Evolutionary conservation across 2,329 filamentous ascomycete species (phyloP), one percentile per base, ranked within the genome.

Genomic region (Lecanicillium sp.): DNA sequence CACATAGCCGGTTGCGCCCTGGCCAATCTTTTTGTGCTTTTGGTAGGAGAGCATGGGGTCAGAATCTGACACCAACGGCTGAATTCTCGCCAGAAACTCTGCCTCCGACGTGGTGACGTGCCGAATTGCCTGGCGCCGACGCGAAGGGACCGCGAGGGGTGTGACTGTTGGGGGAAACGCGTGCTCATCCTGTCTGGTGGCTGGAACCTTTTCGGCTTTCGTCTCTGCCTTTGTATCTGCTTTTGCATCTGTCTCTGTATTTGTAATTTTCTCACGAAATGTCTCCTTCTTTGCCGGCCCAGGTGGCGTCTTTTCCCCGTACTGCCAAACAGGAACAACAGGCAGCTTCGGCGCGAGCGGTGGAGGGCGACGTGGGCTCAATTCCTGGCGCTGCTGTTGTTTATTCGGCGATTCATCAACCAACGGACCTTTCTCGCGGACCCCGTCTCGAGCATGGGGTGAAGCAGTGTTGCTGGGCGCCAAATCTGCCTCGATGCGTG

Each of bases 11-110:
- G 93, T 97, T 48, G 93, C 93, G 68, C 93, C 93, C 67, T 98
- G 93, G 17, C 93, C 93, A 66, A 98, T 97, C 77, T 98, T 98
- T 78, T 96, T 96, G 70, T 97, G 93, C 74, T 97, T 98, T 61
- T 90, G 90, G 72, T 98, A 98, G 19, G 90, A 95, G 55, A 94
- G 74, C 59, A 93, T 86, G 44, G 93, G 93, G 62, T 94, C 90
- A 52, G 95, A 90, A 65, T 94, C 93, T 52, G 90, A 96, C 1
- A 98, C 93, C 6, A 93, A 90, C 55, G 95, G 87, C 63, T 90
- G 87, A 44, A 98, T 77, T 63, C 90, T 93, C 54, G 88, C 84
- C 91, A 98, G 97, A 48, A 98, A 91, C 66, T 98, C 91, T 55
- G 79, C 86, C 69, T 98, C 93, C 8, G 88, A 87, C 90, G 98